Evolutionary conservation across 1,139 yeast species (phyloP).

Genomic region (Candida neerlandica): DNA sequence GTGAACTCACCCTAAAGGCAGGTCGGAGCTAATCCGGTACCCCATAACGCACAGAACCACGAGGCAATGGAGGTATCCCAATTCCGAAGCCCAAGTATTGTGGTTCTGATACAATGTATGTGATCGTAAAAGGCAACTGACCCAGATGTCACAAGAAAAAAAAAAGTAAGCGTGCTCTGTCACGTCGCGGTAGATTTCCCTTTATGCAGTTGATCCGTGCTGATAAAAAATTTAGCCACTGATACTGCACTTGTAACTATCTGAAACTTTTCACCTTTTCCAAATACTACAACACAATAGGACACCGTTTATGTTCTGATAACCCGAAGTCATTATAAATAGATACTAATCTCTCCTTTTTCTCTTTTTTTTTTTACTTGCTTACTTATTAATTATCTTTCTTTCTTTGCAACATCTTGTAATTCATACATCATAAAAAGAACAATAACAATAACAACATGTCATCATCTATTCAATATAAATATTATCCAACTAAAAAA

Average conservation of each 20-base stretch:
- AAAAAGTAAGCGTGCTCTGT: neutral
- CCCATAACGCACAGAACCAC: neutral
- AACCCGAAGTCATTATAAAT: neutral
- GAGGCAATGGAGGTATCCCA: neutral
- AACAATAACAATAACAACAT: neutral
- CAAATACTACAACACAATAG: neutral
- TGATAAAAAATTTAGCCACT: neutral
- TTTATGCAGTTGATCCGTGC: neutral
- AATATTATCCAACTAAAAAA: constrained; percentile 54
- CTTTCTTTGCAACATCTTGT: neutral
- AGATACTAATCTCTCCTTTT: neutral
- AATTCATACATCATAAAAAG: neutral
- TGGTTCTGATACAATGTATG: neutral
- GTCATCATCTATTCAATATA: constrained; percentile 34
- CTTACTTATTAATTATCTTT: neutral
- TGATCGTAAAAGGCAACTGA: neutral
- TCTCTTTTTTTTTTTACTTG: neutral
- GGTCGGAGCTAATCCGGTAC: neutral
- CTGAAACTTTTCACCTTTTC: neutral
- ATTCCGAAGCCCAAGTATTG: neutral
- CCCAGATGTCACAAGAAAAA: neutral
- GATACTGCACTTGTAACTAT: no score
- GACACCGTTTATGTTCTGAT: neutral
- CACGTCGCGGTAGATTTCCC: neutral
- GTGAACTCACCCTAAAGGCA: neutral